These are phyloP conservation scores for Sutorius australiensis DNA, from an alignment of 768 basidiomycete species.

Conservation along the genomic window DNA sequence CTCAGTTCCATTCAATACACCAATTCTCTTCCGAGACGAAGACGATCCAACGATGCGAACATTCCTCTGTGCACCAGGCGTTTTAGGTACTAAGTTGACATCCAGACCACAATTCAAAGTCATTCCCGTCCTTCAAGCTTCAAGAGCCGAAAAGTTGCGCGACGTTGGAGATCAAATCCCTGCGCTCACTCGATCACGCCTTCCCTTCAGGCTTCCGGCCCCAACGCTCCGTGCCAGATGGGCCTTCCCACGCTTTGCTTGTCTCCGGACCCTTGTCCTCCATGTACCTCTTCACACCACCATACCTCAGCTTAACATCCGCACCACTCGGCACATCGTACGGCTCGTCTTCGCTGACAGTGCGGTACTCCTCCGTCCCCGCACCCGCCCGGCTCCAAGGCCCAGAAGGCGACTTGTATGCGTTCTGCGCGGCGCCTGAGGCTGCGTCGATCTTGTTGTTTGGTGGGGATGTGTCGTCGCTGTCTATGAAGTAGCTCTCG, in stretches of 20 bases:
- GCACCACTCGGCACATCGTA: slow-evolving; percentile 14
- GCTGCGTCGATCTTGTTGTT: slow-evolving; percentile 44
- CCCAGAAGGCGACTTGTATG: slow-evolving; percentile 48
- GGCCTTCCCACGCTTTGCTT: slow-evolving; percentile 34
- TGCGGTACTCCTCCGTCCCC: slow-evolving; percentile 30
- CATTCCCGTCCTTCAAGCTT: too few species aligned
- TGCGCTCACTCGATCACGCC: slow-evolving; percentile 3
- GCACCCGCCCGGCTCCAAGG: slow-evolving; percentile 42
- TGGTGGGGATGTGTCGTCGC: slow-evolving; percentile 41
- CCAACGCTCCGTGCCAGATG: slow-evolving; percentile 34
- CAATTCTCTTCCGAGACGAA: too few species aligned
- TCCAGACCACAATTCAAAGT: not conserved
- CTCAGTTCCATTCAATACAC: too few species aligned
- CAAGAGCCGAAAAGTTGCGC: too few species aligned
- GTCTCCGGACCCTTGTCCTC: slow-evolving; percentile 33
- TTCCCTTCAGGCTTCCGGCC: slow-evolving; percentile 35
- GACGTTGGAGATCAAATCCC: not conserved
- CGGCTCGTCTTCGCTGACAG: slow-evolving; percentile 23
- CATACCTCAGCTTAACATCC: slow-evolving; percentile 20
- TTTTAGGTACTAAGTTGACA: not conserved
- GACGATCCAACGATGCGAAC: not conserved
- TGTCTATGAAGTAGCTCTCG: slow-evolving; percentile 47
- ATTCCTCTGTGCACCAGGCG: not conserved
- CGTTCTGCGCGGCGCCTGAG: slow-evolving; percentile 43
- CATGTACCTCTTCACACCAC: slow-evolving; percentile 13